Percentiles rank a stretch among this genome's conserved stretches.
Conservation (phyloP, 306 rosid genomes). For the Mimosa bimucronata region DNA sequence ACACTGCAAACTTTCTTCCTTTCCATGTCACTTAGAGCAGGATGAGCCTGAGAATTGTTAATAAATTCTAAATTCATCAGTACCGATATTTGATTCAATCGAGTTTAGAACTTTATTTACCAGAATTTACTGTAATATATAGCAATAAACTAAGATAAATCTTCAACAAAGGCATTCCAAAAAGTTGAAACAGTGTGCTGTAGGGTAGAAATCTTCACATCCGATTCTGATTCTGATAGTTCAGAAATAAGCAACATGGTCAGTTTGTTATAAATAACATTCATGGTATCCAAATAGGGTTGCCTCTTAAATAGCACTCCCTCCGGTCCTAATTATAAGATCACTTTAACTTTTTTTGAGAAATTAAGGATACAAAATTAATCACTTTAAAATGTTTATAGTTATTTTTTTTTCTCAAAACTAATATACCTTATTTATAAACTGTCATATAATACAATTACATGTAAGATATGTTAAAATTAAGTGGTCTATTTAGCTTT, state of each 20-base stretch:
- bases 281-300: not conserved
- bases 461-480: no score
- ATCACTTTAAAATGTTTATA: no score
- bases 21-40: slow-evolving; percentile 80
- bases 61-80: slow-evolving; percentile 28
- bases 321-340: no score
- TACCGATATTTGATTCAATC: slow-evolving; percentile 3
- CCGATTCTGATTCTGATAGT: not conserved
- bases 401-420: no score
- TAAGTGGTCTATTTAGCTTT: no score
- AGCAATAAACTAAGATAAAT: not conserved
- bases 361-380: no score
- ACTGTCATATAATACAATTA: no score
- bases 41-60: slow-evolving; percentile 79
- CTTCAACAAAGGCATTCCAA: not conserved
- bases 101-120: not conserved
- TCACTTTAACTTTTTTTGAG: no score
- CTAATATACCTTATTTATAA: no score
- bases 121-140: not conserved
- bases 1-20: slow-evolving; percentile 92
- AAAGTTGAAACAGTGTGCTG: not conserved
- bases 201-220: not conserved
- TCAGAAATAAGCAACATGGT: not conserved
- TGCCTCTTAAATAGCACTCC: not conserved
- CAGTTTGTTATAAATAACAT: slow-evolving; percentile 15